phyloP scores from a whole-genome alignment of 805 yeast species.

The Monosporozyma aquatica region DNA sequence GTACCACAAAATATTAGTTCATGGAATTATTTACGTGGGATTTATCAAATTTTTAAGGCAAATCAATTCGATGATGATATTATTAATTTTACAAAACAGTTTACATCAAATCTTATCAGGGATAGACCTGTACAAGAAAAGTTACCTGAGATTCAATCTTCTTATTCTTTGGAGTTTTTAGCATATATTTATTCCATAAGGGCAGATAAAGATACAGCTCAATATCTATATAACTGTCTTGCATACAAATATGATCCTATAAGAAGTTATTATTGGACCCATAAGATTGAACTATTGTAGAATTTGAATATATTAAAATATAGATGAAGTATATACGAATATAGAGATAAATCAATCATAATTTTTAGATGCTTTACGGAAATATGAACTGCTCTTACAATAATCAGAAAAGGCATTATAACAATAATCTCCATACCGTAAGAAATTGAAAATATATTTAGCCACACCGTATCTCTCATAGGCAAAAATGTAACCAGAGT shows the following conservation, averaged over 20 bases:
- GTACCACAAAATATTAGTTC: slow-evolving; percentile 78
- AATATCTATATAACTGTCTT: slow-evolving; percentile 42
- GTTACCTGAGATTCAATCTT: slow-evolving; percentile 34
- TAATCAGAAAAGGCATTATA: slow-evolving; percentile 31
- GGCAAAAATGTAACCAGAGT: slow-evolving; percentile 57
- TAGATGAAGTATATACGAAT: neutral
- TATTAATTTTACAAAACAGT: slow-evolving; percentile 38
- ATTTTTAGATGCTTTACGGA: neutral
- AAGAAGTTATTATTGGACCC: slow-evolving; percentile 54
- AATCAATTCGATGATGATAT: slow-evolving; percentile 31
- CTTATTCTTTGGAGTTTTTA: slow-evolving; percentile 56
- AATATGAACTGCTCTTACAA: neutral
- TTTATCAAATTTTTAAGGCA: slow-evolving; percentile 31
- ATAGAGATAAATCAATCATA: neutral
- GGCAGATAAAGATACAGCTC: slow-evolving; percentile 30
- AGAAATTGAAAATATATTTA: slow-evolving; percentile 42
- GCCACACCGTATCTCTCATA: slow-evolving; percentile 33
- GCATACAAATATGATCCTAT: slow-evolving; percentile 51
- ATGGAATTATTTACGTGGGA: slow-evolving; percentile 75
- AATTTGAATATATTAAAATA: neutral
- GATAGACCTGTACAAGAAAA: slow-evolving; percentile 5
- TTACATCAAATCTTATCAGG: slow-evolving; percentile 32
- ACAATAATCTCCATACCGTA: slow-evolving; percentile 52
- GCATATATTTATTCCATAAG: slow-evolving; percentile 40
- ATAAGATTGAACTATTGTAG: slow-evolving; percentile 28